Percentiles rank a stretch among this genome's conserved stretches.
Evolutionary conservation across 169 alveolate species (phyloP).

Genomic region (Eimeria zaria): DNA sequence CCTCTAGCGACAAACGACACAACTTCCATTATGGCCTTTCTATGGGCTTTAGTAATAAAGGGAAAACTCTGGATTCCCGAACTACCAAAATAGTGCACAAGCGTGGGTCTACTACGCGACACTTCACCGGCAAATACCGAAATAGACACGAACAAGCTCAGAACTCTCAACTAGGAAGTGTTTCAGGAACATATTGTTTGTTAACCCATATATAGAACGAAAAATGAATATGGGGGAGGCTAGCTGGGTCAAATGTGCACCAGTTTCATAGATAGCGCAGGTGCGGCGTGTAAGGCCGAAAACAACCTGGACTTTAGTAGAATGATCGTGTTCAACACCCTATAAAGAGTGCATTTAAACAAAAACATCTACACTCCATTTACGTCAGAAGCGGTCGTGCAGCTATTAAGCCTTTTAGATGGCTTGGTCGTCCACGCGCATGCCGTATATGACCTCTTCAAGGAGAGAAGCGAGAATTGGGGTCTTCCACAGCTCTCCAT

Average conservation of each 20-base stretch:
- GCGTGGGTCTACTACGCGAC: background rate
- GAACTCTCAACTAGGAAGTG: background rate
- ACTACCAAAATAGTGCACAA: background rate
- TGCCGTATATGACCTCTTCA: no score
- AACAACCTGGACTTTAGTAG: background rate
- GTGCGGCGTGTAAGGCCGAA: background rate
- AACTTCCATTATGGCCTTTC: background rate
- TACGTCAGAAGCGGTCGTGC: no score
- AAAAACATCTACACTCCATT: no score
- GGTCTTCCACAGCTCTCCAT: no score
- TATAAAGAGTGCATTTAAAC: no score
- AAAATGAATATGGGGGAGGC: background rate
- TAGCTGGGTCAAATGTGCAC: background rate
- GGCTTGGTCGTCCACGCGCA: no score
- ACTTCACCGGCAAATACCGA: background rate
- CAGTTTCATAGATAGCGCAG: background rate
- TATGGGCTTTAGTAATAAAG: background rate
- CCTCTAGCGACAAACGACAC: background rate
- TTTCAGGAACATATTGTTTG: background rate
- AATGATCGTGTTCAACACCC: background rate
- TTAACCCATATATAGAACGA: background rate
- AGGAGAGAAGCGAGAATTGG: no score
- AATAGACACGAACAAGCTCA: background rate
- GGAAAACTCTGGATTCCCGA: background rate
- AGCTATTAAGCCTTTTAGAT: no score